Percentiles rank a stretch among this genome's conserved stretches.
Conservation (phyloP, 148 eudicot genomes). For the Camellia granthamiana region DNA sequence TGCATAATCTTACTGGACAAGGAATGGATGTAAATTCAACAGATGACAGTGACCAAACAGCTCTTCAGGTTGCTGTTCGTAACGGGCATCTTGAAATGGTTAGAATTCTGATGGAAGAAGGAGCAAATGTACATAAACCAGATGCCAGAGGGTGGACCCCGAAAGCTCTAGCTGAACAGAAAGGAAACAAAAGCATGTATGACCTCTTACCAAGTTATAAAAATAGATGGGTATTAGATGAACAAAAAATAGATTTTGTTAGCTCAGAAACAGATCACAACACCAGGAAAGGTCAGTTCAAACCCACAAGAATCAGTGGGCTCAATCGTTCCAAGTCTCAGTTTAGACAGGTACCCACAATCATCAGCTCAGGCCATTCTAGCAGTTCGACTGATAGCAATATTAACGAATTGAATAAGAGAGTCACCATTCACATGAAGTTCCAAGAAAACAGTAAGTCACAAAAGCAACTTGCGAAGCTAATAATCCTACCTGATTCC, state of each 20-base stretch:
- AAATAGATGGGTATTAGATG: constrained; percentile 27
- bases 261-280: constrained; percentile 14
- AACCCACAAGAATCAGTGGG: constrained; percentile 9
- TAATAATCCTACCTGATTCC: constrained; percentile 66
- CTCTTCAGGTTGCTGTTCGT: constrained; percentile 26
- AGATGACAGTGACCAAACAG: constrained; percentile 27
- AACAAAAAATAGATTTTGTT: constrained; percentile 31
- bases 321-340: constrained; percentile 7
- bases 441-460: constrained; percentile 17
- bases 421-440: constrained; percentile 67
- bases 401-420: constrained; percentile 17
- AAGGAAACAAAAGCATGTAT: constrained; percentile 24
- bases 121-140: constrained; percentile 28
- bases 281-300: constrained; percentile 8
- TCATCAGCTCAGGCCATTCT: constrained; percentile 20
- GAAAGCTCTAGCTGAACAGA: constrained; percentile 29
- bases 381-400: constrained; percentile 17
- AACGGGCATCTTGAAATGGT: constrained; percentile 37
- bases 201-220: constrained; percentile 22
- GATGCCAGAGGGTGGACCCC: constrained; percentile 31
- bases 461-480: constrained; percentile 41
- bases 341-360: constrained; percentile 1
- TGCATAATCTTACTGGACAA: constrained; percentile 5
- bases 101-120: constrained; percentile 34
- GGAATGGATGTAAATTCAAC: constrained; percentile 17